Conservation (phyloP, 2,329 filamentous ascomycete genomes). For the Trichoderma endophyticum region DNA sequence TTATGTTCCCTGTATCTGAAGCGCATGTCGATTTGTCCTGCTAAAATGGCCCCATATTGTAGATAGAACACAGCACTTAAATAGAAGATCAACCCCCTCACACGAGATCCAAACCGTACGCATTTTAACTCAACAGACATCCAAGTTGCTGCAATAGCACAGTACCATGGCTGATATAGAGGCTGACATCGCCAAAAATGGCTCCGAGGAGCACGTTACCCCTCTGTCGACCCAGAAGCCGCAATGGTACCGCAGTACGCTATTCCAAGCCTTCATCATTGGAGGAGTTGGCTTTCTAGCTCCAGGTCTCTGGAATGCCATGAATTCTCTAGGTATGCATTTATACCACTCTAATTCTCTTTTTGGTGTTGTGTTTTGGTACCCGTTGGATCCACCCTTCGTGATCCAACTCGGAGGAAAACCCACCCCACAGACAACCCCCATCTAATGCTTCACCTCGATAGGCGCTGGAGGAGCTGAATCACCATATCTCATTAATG, state of each 20-base stretch:
- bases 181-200: constrained; percentile 3
- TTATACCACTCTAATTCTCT: neutral
- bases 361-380: too few relatives aligned
- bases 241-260: constrained; percentile 48
- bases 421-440: too few relatives aligned
- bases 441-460: constrained; percentile 21
- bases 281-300: constrained; percentile 51
- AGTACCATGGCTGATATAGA: constrained; percentile 6
- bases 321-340: constrained; percentile 36
- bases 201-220: neutral
- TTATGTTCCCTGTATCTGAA: neutral
- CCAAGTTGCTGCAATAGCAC: neutral
- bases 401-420: too few relatives aligned
- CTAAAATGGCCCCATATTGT: neutral
- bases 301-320: constrained; percentile 53
- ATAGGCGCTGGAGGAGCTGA: constrained; percentile 49
- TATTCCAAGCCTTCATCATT: constrained; percentile 54
- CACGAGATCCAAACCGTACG: too few relatives aligned
- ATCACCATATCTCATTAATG: constrained; percentile 38
- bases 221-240: neutral
- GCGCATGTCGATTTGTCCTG: neutral
- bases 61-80: neutral
- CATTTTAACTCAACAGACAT: too few relatives aligned
- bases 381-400: too few relatives aligned
- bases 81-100: neutral